Evolutionary conservation across 1,284 basidiomycete genomes (phyloP).

Genomic region (Sporisorium iseilematis-ciliati): DNA sequence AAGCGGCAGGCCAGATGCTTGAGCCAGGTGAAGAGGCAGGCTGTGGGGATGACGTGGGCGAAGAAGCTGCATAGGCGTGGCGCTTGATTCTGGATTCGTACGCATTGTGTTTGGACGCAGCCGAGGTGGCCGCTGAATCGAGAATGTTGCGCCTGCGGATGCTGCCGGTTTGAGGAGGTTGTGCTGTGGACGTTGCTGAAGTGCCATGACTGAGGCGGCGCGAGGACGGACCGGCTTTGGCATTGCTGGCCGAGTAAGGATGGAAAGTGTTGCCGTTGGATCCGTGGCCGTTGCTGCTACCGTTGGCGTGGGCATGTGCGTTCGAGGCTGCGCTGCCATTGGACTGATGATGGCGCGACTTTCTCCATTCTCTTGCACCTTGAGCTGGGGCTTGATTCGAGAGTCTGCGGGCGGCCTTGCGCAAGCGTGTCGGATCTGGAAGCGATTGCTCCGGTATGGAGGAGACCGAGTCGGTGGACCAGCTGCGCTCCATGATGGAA

Average conservation of each 20-base stretch:
- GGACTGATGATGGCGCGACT: constrained; percentile 26
- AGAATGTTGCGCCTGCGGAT: constrained; percentile 39
- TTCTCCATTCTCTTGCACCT: constrained; percentile 47
- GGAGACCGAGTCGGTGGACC: constrained; percentile 52
- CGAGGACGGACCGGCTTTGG: constrained; percentile 41
- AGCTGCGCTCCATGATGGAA: constrained; percentile 47
- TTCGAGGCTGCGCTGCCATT: constrained; percentile 1
- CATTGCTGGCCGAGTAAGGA: constrained; percentile 14
- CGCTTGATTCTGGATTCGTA: constrained; percentile 13
- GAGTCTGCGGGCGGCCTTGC: constrained; percentile 46
- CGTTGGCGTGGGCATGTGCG: constrained; percentile 1
- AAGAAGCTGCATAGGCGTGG: constrained; percentile 15
- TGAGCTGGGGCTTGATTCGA: constrained; percentile 43
- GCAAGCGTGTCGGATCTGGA: constrained; percentile 36
- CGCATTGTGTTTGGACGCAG: constrained; percentile 14
- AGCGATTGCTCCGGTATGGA: constrained; percentile 34
- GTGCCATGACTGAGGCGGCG: constrained; percentile 22
- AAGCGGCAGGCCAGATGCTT: constrained; percentile 11
- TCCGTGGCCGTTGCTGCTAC: not conserved
- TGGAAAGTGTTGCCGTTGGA: not conserved
- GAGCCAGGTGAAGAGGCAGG: constrained; percentile 32
- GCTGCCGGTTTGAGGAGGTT: constrained; percentile 9
- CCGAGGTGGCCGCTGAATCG: constrained; percentile 26
- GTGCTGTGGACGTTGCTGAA: constrained; percentile 5
- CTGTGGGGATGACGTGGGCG: constrained; percentile 21